These are phyloP conservation scores for Fusarium austroafricanum DNA, from an alignment of 2,329 filamentous ascomycete genomes.

Conservation along the genomic window DNA sequence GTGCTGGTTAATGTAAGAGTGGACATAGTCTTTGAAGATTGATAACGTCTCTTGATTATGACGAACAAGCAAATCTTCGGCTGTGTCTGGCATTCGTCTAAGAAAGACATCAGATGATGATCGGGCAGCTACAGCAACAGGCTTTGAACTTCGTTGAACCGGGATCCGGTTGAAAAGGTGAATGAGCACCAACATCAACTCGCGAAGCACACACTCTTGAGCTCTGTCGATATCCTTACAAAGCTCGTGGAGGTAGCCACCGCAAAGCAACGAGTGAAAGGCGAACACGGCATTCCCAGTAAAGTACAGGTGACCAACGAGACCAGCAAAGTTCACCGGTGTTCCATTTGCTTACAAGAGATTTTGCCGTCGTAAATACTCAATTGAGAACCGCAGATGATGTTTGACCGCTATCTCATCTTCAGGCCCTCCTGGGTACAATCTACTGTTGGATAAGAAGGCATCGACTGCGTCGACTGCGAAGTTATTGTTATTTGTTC, in stretches of 20 bases:
- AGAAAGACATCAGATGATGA: constrained; percentile 75
- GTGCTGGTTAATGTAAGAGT: constrained; percentile 75
- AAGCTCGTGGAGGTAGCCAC: constrained; percentile 74
- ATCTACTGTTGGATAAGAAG: constrained; percentile 74
- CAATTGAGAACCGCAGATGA: constrained; percentile 83
- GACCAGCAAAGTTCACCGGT: constrained; percentile 78
- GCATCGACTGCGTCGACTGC: constrained; percentile 72
- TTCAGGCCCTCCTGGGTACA: constrained; percentile 77
- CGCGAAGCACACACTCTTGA: constrained; percentile 62
- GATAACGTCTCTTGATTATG: constrained; percentile 75
- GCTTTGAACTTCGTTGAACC: constrained; percentile 58
- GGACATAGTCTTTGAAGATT: constrained; percentile 76
- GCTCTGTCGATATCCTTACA: constrained; percentile 67
- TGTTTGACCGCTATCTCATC: constrained; percentile 78
- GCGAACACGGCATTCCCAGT: constrained; percentile 81
- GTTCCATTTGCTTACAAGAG: constrained; percentile 70
- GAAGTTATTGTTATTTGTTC: constrained; percentile 72
- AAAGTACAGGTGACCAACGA: constrained; percentile 79
- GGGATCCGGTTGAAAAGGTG: constrained; percentile 75
- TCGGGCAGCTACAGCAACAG: constrained; percentile 61
- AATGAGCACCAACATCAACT: constrained; percentile 74
- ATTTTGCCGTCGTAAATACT: constrained; percentile 77
- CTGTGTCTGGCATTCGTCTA: constrained; percentile 69
- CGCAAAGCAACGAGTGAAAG: constrained; percentile 78
- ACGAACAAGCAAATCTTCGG: constrained; percentile 64